phyloP scores from a whole-genome alignment of 2,329 filamentous ascomycete species.

The Alternaria gaisen region DNA sequence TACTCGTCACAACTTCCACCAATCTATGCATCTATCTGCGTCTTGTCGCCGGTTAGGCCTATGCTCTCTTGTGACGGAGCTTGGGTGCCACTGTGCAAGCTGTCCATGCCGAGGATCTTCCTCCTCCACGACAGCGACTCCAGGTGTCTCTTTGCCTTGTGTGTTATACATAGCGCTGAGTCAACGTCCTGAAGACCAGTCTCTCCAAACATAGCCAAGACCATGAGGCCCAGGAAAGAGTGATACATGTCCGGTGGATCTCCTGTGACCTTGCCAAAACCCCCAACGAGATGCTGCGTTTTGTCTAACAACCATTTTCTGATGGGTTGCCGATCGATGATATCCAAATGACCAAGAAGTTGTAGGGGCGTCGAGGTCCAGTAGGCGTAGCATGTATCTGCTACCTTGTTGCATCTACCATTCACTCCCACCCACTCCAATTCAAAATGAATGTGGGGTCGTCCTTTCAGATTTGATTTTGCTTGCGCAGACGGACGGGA shows the following conservation, averaged over 20 bases:
- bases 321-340: conserved; percentile 69
- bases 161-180: conserved; percentile 77
- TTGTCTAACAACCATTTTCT: conserved; percentile 83
- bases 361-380: conserved; percentile 77
- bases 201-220: conserved; percentile 77
- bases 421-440: conserved; percentile 78
- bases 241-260: conserved; percentile 77
- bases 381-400: conserved; percentile 95
- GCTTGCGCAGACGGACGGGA: conserved; percentile 39
- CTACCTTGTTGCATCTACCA: conserved; percentile 87
- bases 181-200: conserved; percentile 75
- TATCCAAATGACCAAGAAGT: conserved; percentile 53
- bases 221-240: conserved; percentile 85
- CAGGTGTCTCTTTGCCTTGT: conserved; percentile 56
- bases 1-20: not conserved
- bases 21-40: conserved; percentile 12
- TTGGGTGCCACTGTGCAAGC: not conserved
- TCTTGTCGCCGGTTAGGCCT: conserved; percentile 6
- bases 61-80: conserved; percentile 6
- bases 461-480: conserved; percentile 46
- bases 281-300: conserved; percentile 82
- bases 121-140: conserved; percentile 50
- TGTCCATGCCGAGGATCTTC: conserved; percentile 26
- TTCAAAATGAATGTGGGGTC: conserved; percentile 70
- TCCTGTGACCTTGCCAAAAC: conserved; percentile 58